Base-by-base conservation (phyloP, 495 filamentous ascomycete genomes). In the Cenococcum geophilum region DNA sequence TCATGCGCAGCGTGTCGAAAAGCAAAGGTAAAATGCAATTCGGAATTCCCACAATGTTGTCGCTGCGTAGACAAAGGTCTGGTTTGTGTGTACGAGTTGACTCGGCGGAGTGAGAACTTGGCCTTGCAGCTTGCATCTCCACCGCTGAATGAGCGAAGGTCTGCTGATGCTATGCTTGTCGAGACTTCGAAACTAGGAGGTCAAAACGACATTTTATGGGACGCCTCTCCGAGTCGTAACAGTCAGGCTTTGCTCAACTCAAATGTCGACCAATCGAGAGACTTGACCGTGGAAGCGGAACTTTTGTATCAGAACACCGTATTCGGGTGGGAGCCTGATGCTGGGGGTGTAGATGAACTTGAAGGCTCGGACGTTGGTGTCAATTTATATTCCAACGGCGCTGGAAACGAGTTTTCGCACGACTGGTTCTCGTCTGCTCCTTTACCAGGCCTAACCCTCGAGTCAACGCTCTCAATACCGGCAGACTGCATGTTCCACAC, bases 401-500 rank as follows among this genome's bases (percentile, higher is more conserved):
- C 48, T 12, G 3, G n/a, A 14, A 51, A 51, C 22, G 48, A 23
- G 11, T 51, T 23, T 21, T 23, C 48, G 14, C n/a, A 20, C 48
- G 22, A 51, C 48, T 51, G 48, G 48, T 51, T 51, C 48, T 21
- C 22, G n/a, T 51, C 48, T 18, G 22, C 16, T 51, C 48, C 48
- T 21, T 5, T 23, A 51, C 48, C 48, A 51, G 23, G 48, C 48
- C 21, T 49, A 51, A 51, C 48, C 48, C 48, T 51, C 48, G 48
- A 51, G n/a, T 18, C 48, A 23, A 51, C 48, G 23, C 23, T 51
- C 48, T 51, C 48, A 51, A 51, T 21, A 12, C 48, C 48, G n/a
- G 48, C 48, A 51, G 48, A 51, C 48, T 51, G 48, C 48, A 51
- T 51, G 48, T 51, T 51, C 48, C 48, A 51, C 22, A 51, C 48